Base-by-base conservation (phyloP, 129 eudicot species). In the Gnaphalium uliginosum region DNA sequence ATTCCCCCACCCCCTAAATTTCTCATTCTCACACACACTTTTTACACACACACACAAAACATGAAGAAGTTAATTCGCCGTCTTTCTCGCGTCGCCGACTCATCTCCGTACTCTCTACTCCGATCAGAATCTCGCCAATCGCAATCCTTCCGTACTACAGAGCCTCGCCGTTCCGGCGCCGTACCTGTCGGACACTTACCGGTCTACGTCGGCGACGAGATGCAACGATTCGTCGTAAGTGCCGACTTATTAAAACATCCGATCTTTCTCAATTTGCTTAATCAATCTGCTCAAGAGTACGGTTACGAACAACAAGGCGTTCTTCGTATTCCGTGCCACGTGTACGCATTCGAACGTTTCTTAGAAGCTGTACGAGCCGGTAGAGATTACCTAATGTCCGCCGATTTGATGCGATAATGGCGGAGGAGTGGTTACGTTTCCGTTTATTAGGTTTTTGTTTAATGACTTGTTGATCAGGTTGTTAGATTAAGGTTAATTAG, bases 161-260 rank as follows among this genome's bases (percentile, higher is more conserved):
- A 58, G 6, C 27, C 75, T 22, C 80, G 87, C 32, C 72, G 86
- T 26, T 67, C 85, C 30, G 71, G 66, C 72, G 62, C 72, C 54
- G 96, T 93, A 3, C 98, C 98, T 14, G 81, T 84, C 19, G 98
- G 97, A 3, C 97, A 90, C 78, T 73, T 93, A 0, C 98, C 98
- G 51, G 96, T 93, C 0, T 93, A 88, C 84, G 98, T 93, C 23
- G 98, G 98, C 2, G 97, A 93, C 8, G 98, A 93, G 80, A 93
- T 93, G 98, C 90, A 90, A 79, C 78, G 98, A 21, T 93, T 90
- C 62, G 76, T 88, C 1, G 98, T 93, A 22, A 80, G 81, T 69
- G 98, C 98, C 0, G 93, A 93, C 74, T 82, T 93, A 0, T 43
- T 93, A 30, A 88, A 90, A 75, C 96, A 93, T 81, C 98, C 98